Evolutionary conservation across 805 yeast species (phyloP).

Genomic region (Barnettozyma californica): DNA sequence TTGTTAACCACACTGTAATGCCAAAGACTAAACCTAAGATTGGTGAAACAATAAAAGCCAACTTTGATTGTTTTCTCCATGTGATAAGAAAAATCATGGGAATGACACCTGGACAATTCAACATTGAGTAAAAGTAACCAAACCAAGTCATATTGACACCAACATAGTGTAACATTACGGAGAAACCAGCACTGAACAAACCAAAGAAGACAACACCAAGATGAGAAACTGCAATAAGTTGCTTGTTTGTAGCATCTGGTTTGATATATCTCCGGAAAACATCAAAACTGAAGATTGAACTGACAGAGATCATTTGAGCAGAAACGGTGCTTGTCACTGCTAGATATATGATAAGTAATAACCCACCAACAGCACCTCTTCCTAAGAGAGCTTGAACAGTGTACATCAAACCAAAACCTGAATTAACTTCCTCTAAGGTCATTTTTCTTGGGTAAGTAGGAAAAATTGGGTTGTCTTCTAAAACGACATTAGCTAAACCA

Average conservation of each 20-base stretch:
- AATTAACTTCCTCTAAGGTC: constrained; percentile 32
- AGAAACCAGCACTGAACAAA: constrained; percentile 32
- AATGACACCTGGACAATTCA: constrained; percentile 36
- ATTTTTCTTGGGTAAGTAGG: constrained; percentile 36
- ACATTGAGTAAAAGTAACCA: constrained; percentile 32
- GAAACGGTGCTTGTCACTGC: constrained; percentile 36
- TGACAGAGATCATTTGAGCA: constrained; percentile 37
- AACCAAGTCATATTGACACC: constrained; percentile 23
- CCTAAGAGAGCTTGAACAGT: constrained; percentile 43
- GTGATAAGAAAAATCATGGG: constrained; percentile 32
- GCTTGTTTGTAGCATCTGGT: constrained; percentile 33
- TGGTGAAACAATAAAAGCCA: constrained; percentile 31
- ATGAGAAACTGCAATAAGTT: constrained; percentile 31
- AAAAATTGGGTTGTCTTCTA: constrained; percentile 26
- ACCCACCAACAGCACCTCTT: constrained; percentile 34
- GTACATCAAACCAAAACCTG: constrained; percentile 32
- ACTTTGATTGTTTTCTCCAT: constrained; percentile 29
- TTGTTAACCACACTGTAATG: constrained; percentile 29
- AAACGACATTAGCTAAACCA: constrained; percentile 31
- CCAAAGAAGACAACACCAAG: constrained; percentile 34
- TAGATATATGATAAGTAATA: constrained; percentile 34
- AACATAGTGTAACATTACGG: constrained; percentile 30
- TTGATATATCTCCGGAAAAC: constrained; percentile 32
- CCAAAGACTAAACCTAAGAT: constrained; percentile 29
- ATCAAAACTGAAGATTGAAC: constrained; percentile 35